Conservation (phyloP, 2,329 filamentous ascomycete species). For the Ophiosphaerella korrae region DNA sequence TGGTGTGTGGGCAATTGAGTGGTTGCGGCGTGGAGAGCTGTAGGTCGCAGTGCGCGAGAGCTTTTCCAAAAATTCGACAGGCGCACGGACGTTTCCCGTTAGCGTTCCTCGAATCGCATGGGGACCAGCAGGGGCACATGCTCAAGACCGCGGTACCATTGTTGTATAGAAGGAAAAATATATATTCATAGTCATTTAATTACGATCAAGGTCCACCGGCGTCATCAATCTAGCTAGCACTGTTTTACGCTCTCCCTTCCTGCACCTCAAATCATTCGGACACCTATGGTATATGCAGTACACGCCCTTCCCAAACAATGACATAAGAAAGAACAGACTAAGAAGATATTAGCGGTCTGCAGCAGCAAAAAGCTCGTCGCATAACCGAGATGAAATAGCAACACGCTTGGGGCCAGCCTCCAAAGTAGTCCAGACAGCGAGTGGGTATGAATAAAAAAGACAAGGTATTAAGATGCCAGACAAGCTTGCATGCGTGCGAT, state of each 20-base stretch:
- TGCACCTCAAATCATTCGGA: slow-evolving; percentile 32
- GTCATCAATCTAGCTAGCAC: slow-evolving; percentile 28
- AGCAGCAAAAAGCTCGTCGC: slow-evolving; percentile 24
- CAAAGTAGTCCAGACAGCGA: slow-evolving; percentile 38
- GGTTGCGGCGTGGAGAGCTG: slow-evolving; percentile 16
- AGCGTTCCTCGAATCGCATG: neutral
- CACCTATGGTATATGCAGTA: slow-evolving; percentile 47
- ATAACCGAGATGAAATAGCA: slow-evolving; percentile 32
- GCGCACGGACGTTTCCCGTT: slow-evolving; percentile 8
- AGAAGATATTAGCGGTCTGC: slow-evolving; percentile 35
- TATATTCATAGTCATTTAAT: slow-evolving; percentile 25
- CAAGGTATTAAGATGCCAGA: slow-evolving; percentile 44
- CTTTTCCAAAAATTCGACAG: slow-evolving; percentile 19
- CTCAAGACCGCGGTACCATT: neutral
- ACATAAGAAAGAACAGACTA: slow-evolving; percentile 22
- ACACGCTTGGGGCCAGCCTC: slow-evolving; percentile 47
- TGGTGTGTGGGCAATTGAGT: neutral
- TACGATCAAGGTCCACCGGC: slow-evolving; percentile 13
- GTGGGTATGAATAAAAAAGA: slow-evolving; percentile 45
- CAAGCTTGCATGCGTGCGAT: slow-evolving; percentile 40
- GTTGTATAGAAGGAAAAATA: neutral
- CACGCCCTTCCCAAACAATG: slow-evolving; percentile 24
- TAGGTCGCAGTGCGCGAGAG: slow-evolving; percentile 10
- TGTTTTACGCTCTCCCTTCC: slow-evolving; percentile 19
- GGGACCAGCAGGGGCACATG: neutral